phyloP scores from a whole-genome alignment of 148 eudicot genomes.

The Rheum nobile region DNA sequence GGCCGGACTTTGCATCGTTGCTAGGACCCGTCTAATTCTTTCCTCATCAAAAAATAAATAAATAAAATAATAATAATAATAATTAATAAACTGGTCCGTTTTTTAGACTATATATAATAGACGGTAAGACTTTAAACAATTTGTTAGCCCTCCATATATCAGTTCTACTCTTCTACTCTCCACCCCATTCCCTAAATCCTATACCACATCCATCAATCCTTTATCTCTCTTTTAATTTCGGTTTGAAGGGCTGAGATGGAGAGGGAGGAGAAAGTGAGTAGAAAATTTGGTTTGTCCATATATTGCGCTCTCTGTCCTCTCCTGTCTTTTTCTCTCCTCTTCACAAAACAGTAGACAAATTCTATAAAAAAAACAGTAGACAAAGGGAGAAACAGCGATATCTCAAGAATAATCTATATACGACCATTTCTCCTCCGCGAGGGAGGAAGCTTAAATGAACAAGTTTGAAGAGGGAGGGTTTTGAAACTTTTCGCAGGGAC shows the following conservation, averaged over 20 bases:
- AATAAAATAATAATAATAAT: not conserved
- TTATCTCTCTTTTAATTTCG: no score
- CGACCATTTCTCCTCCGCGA: not conserved
- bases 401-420: not conserved
- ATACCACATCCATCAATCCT: no score
- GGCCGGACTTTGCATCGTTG: no score
- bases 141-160: not conserved
- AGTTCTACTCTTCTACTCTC: no score
- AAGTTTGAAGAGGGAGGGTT: not conserved
- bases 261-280: no score
- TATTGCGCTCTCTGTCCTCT: constrained; percentile 3
- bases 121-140: constrained; percentile 3
- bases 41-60: not conserved
- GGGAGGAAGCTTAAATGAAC: not conserved
- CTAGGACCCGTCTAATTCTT: no score
- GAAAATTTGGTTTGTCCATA: no score
- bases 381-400: not conserved
- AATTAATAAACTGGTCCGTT: not conserved
- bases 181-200: no score
- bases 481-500: not conserved
- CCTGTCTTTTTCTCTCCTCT: constrained; percentile 1
- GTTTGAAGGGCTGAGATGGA: no score
- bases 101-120: constrained; percentile 1
- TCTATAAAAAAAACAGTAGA: not conserved
- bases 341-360: not conserved